Conservation (phyloP, 2,329 filamentous ascomycete species). For the Hawksworthiomyces lignivorus region DNA sequence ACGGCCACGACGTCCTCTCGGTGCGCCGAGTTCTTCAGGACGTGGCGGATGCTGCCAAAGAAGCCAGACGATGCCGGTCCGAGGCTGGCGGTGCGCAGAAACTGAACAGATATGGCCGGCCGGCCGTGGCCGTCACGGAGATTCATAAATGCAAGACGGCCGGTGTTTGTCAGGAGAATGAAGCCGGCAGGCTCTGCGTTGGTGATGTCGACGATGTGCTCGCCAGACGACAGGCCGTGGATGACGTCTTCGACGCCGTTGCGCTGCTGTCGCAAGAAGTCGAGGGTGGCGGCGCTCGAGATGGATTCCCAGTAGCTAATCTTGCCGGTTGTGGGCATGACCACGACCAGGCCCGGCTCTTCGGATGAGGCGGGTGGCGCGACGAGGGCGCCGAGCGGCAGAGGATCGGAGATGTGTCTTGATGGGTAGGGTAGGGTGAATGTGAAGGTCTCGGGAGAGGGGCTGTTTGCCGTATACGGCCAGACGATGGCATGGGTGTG, state of each 20-base stretch:
- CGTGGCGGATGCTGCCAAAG: conserved; percentile 73
- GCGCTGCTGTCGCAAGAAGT: conserved; percentile 73
- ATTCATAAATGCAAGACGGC: conserved; percentile 77
- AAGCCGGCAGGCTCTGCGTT: conserved; percentile 83
- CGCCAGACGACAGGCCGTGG: conserved; percentile 67
- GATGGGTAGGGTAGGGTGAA: conserved; percentile 72
- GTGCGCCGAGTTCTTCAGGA: conserved; percentile 60
- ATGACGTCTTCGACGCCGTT: conserved; percentile 71
- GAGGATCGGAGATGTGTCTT: conserved; percentile 56
- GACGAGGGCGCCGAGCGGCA: conserved; percentile 78
- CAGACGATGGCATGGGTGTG: conserved; percentile 79
- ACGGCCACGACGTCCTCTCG: conserved; percentile 76
- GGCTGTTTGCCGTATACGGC: conserved; percentile 68
- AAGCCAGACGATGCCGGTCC: conserved; percentile 56
- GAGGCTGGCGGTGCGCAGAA: conserved; percentile 57
- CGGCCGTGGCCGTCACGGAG: conserved; percentile 82
- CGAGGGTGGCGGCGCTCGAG: conserved; percentile 76
- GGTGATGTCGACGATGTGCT: conserved; percentile 68
- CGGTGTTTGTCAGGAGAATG: conserved; percentile 75
- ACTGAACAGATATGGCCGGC: conserved; percentile 69
- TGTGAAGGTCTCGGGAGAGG: conserved; percentile 68
- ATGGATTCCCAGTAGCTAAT: conserved; percentile 95
- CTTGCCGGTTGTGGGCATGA: conserved; percentile 76
- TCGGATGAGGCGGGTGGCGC: conserved; percentile 68
- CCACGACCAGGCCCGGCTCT: conserved; percentile 77